A percentile compares a stretch with the other conserved stretches of the same genome.
These are phyloP conservation scores for Skeletonema marinoi DNA, from an alignment of 108 stramenopile genomes.

Conservation along the genomic window DNA sequence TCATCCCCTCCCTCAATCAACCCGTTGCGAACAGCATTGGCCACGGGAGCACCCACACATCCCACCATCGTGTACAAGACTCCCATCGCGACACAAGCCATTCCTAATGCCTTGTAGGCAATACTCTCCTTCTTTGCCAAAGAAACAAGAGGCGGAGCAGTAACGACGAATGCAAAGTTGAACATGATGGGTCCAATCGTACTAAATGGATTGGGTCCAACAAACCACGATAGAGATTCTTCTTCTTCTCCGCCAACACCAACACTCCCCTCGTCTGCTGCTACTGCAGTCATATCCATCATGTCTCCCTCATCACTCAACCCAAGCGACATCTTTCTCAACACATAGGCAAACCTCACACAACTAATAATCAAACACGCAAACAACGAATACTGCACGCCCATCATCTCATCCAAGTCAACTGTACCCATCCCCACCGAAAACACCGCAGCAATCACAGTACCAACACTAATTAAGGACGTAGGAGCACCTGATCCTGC, in stretches of 20 bases:
- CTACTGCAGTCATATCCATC: neutral
- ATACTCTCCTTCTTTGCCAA: slow-evolving; percentile 31
- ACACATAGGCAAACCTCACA: slow-evolving; percentile 19
- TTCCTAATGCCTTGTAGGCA: slow-evolving; percentile 28
- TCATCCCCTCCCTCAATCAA: slow-evolving; percentile 31
- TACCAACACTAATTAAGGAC: slow-evolving; percentile 27
- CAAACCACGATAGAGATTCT: slow-evolving; percentile 16
- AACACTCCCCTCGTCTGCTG: neutral
- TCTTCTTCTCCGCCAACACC: neutral
- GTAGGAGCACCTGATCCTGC: slow-evolving; percentile 35
- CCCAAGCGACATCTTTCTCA: slow-evolving; percentile 11
- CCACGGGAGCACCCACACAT: slow-evolving; percentile 21
- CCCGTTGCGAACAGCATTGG: slow-evolving; percentile 38
- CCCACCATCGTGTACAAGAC: slow-evolving; percentile 23
- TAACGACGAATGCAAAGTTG: slow-evolving; percentile 39
- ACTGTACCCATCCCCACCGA: slow-evolving; percentile 32
- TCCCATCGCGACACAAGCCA: slow-evolving; percentile 43
- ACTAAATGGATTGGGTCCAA: slow-evolving; percentile 26
- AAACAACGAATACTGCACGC: slow-evolving; percentile 36
- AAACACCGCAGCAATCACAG: slow-evolving; percentile 21
- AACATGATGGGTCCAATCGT: slow-evolving; percentile 44
- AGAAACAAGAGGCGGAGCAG: slow-evolving; percentile 22
- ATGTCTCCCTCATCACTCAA: neutral
- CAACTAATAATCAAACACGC: slow-evolving; percentile 26
- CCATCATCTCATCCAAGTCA: slow-evolving; percentile 43